phyloP scores from a whole-genome alignment of 352 stramenopile genomes.

The Lagenidium giganteum region DNA sequence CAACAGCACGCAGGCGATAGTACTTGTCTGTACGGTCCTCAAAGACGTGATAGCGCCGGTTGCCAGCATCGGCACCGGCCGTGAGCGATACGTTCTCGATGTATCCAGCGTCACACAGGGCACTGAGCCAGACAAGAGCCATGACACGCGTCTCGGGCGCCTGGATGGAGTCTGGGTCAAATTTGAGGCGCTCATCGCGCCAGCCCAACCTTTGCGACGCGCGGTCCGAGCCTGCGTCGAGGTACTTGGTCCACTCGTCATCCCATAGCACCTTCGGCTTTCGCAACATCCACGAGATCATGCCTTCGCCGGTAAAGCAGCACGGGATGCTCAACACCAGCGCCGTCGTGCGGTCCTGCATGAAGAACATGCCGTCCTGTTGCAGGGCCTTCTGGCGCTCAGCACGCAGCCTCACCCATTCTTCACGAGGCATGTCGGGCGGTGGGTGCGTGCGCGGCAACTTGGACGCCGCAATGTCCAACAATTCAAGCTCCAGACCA shows the following conservation, averaged over 20 bases:
- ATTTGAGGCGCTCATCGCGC: conserved; percentile 18
- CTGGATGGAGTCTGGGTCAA: conserved; percentile 51
- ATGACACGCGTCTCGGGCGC: conserved; percentile 22
- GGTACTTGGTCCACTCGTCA: conserved; percentile 54
- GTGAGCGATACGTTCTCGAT: conserved; percentile 41
- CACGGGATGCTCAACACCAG: conserved; percentile 27
- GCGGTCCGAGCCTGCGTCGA: conserved; percentile 16
- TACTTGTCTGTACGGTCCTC: conserved; percentile 39
- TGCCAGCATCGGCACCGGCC: conserved; percentile 5
- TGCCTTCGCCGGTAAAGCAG: conserved; percentile 59
- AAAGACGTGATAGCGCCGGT: conserved; percentile 36
- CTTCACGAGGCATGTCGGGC: conserved; percentile 21
- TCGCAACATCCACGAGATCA: conserved; percentile 55
- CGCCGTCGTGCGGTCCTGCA: conserved; percentile 35
- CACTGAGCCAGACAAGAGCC: conserved; percentile 49
- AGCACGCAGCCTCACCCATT: conserved; percentile 42
- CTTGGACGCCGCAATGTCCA: conserved; percentile 37
- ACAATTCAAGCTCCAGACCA: conserved; percentile 55
- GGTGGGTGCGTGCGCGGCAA: conserved; percentile 11
- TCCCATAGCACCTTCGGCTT: conserved; percentile 36
- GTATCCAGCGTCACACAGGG: conserved; percentile 48
- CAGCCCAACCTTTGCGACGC: conserved; percentile 27
- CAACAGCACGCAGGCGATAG: conserved; percentile 51
- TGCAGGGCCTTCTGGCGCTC: conserved; percentile 39
- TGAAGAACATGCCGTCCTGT: conserved; percentile 42